Evolutionary conservation across 2,329 filamentous ascomycete species (phyloP), one percentile per base, ranked within the genome.

Genomic region (Onygenales sp.): DNA sequence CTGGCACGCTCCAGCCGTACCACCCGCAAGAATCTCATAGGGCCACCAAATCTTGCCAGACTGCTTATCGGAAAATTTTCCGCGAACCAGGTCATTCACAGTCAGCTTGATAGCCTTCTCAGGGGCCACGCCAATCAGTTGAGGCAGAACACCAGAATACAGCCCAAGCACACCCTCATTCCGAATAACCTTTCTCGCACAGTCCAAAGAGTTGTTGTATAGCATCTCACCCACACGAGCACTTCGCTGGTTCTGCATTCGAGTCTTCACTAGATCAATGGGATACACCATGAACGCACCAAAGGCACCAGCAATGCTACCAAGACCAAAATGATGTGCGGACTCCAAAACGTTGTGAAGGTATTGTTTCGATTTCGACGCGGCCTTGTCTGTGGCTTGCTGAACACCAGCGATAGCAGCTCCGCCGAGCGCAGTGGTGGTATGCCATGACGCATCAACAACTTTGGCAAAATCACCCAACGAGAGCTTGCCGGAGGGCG

Each of bases 71-170:
- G 85, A 87, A 65, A 91, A 85, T 59, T 80, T 78, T 7, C 81
- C 79, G 65, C 93, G 85, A 21, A 94, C 89, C 52, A 98, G 74
- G 67, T 98, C 93, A 72, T 98, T 98, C 65, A 98, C 91, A 0
- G 93, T 98, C 58, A 98, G 82, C 77, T 98, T 98, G 76, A 98
- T 98, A 62, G 93, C 93, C 78, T 98, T 98, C 71, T 98, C 93
- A 2, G 93, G 93, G n/a, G 93, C 93, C 45, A 98, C 93, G 70
- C 93, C 93, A 58, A 98, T 88, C 45, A 98, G 80, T 76, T 98
- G 93, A 9, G 93, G 93, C 51, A 96, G 71, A 17, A 98, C 89
- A 67, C 93, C 93, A 49, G 92, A 95, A 76, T 98, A 98, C 49
- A 98, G 74, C 21, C 93, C 93, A 40, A 78, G 79, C 70, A 95